Conservation (phyloP, 768 basidiomycete genomes). For the Leccinum olivaceopallidum region DNA sequence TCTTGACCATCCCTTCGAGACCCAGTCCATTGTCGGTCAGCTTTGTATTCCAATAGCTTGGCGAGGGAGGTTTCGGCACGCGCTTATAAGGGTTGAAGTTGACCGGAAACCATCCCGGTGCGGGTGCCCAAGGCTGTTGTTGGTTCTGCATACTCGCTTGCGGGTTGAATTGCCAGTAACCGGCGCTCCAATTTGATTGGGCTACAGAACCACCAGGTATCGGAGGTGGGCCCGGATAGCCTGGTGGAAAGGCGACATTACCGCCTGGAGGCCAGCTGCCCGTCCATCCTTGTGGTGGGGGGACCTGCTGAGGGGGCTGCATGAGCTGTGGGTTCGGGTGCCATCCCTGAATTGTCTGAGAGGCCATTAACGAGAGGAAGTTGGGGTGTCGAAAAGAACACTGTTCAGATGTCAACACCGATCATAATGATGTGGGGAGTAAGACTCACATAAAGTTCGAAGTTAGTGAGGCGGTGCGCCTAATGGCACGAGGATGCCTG, state of each 20-base stretch:
- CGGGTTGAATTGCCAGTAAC: slow-evolving; percentile 54
- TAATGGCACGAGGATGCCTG: not conserved
- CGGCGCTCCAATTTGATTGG: slow-evolving; percentile 49
- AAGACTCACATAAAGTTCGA: slow-evolving; percentile 4
- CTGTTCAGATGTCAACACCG: slow-evolving; percentile 12
- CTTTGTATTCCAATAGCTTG: slow-evolving; percentile 61
- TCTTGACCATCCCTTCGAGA: slow-evolving; percentile 59
- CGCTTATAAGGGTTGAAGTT: slow-evolving; percentile 66
- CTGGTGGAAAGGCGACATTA: slow-evolving; percentile 32
- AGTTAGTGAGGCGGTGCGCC: not conserved
- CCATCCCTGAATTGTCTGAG: slow-evolving; percentile 29
- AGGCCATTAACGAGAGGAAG: slow-evolving; percentile 20
- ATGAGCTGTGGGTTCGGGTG: slow-evolving; percentile 36
- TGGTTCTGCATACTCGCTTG: slow-evolving; percentile 29
- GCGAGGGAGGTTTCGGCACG: slow-evolving; percentile 56
- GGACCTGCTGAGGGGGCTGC: slow-evolving; percentile 26
- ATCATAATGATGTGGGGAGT: not conserved
- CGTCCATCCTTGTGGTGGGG: slow-evolving; percentile 35
- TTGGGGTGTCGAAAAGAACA: not conserved
- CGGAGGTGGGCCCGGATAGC: slow-evolving; percentile 52
- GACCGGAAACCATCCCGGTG: slow-evolving; percentile 31
- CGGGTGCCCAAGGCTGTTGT: slow-evolving; percentile 35
- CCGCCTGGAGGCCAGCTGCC: slow-evolving; percentile 38
- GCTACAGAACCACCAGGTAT: slow-evolving; percentile 49
- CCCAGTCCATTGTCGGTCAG: slow-evolving; percentile 65